Percentiles rank a stretch among this genome's conserved stretches.
phyloP scores from a whole-genome alignment of 345 rosid species.

The Moricandia arvensis region DNA sequence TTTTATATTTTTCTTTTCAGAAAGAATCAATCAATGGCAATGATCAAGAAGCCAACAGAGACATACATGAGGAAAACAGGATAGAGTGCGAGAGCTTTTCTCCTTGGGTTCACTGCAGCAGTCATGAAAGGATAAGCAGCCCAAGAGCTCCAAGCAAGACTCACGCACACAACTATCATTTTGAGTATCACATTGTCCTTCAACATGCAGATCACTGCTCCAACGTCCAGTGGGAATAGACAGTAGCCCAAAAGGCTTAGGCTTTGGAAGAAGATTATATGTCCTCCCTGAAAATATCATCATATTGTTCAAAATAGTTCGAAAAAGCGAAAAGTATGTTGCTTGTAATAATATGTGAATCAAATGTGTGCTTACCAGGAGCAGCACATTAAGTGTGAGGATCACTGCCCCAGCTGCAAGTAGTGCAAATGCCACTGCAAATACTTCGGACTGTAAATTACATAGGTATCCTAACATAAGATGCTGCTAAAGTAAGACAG shows the following conservation, averaged over 20 bases:
- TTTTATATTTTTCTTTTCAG: not conserved
- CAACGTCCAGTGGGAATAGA: conserved; percentile 78
- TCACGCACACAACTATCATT: conserved; percentile 60
- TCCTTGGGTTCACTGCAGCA: conserved; percentile 75
- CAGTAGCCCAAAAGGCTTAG: conserved; percentile 81
- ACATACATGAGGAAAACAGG: conserved; percentile 96
- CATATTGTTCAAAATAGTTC: not conserved
- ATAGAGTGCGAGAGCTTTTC: conserved; percentile 85
- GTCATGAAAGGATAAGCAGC: conserved; percentile 97
- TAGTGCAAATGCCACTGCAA: conserved; percentile 94
- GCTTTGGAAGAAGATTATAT: conserved; percentile 86
- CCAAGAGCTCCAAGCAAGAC: conserved; percentile 90
- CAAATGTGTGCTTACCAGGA: conserved; percentile 55
- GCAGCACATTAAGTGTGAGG: conserved; percentile 84
- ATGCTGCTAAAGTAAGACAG: too few species aligned
- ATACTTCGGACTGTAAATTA: conserved; percentile 82
- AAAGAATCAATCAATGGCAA: conserved; percentile 60
- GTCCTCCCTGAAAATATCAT: conserved; percentile 63
- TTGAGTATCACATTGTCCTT: conserved; percentile 75
- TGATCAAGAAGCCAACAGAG: conserved; percentile 91
- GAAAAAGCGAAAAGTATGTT: not conserved
- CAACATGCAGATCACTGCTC: conserved; percentile 77
- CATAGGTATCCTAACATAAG: too few species aligned
- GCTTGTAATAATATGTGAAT: not conserved
- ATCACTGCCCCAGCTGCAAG: conserved; percentile 95